Percentiles rank a stretch among this genome's conserved stretches.
Conservation (phyloP, 257 asterid species). For the Lycium ferocissimum region DNA sequence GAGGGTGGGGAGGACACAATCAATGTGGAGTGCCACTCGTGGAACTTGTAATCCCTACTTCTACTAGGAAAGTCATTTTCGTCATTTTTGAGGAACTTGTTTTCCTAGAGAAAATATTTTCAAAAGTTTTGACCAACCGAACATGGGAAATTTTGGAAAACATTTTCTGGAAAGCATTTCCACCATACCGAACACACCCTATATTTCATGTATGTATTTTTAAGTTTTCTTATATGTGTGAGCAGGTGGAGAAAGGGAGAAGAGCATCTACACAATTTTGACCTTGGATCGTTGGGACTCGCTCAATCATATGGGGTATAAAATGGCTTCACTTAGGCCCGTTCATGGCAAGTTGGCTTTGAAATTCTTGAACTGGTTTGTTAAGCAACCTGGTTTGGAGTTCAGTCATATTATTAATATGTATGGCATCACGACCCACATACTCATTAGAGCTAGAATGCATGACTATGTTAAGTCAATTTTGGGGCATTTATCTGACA, state of each 20-base stretch:
- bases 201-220: not conserved
- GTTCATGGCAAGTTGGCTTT: conserved; percentile 90
- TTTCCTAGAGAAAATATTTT: too few species aligned
- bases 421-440: conserved; percentile 77
- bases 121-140: too few species aligned
- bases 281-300: conserved; percentile 96
- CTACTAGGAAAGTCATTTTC: too few species aligned
- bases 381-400: conserved; percentile 82
- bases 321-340: conserved; percentile 62
- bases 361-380: conserved; percentile 81
- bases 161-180: too few species aligned
- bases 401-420: conserved; percentile 63
- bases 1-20: too few species aligned
- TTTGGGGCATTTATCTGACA: conserved; percentile 50
- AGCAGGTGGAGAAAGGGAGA: conserved; percentile 60
- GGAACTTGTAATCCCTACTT: too few species aligned
- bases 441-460: conserved; percentile 91
- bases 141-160: too few species aligned
- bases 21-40: too few species aligned
- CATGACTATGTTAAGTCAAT: conserved; percentile 64
- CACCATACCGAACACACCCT: not conserved
- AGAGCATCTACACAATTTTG: conserved; percentile 67
- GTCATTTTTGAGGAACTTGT: too few species aligned
- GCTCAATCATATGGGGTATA: conserved; percentile 77
- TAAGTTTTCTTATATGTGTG: not conserved